phyloP scores from a whole-genome alignment of 2,329 filamentous ascomycete genomes.

The Ilyonectria destructans region DNA sequence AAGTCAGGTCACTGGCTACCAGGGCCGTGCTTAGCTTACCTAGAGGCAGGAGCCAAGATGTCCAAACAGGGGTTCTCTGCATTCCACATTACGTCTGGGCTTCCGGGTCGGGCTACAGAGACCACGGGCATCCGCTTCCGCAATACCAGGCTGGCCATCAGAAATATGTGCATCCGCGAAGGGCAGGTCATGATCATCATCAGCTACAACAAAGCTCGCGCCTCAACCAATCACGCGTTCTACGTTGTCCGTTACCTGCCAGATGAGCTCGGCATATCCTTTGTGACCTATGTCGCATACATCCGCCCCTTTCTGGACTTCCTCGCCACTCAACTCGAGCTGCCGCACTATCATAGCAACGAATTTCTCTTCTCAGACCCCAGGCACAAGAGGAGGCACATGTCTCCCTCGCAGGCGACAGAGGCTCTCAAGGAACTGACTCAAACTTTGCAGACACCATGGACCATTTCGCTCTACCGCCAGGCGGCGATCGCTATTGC shows the following conservation, averaged over 20 bases:
- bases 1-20: constrained; percentile 3
- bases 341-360: constrained; percentile 1
- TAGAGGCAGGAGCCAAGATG: constrained; percentile 13
- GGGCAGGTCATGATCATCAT: background rate
- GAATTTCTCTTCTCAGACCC: constrained; percentile 3
- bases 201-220: constrained; percentile 6
- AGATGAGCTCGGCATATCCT: background rate
- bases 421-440: background rate
- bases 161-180: background rate
- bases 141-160: background rate
- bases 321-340: background rate
- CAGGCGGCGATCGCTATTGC: constrained; percentile 18
- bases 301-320: constrained; percentile 1
- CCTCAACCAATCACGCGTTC: constrained; percentile 1
- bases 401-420: background rate
- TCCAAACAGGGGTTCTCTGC: constrained; percentile 6
- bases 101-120: constrained; percentile 8
- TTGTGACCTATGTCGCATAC: background rate
- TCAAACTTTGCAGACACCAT: background rate
- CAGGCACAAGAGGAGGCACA: background rate
- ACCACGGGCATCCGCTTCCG: constrained; percentile 3
- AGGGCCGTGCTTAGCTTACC: constrained; percentile 13
- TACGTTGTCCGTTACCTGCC: constrained; percentile 4
- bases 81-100: constrained; percentile 1
- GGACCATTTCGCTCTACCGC: constrained; percentile 2